Evolutionary conservation across 371 early-diverging fungal genomes (phyloP).

Genomic region (Mortierella sp.): DNA sequence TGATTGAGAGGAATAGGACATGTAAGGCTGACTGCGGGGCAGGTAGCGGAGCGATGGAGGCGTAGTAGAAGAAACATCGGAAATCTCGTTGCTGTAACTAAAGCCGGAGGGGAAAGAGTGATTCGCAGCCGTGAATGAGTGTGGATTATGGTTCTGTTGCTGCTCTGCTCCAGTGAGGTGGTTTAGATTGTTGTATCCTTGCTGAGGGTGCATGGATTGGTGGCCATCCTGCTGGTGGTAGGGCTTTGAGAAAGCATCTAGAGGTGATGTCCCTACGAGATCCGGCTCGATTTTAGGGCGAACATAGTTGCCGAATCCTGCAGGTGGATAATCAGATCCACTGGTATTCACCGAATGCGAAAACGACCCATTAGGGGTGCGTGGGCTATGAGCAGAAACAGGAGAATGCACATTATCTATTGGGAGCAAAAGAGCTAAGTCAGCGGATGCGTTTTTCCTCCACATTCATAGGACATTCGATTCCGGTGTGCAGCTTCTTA

Average conservation of each 20-base stretch:
- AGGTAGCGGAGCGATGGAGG: constrained; percentile 29
- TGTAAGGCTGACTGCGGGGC: constrained; percentile 18
- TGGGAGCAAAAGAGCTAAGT: background rate
- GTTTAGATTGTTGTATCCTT: constrained; percentile 19
- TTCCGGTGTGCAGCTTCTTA: too few relatives aligned
- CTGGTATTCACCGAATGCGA: constrained; percentile 18
- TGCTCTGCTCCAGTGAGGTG: constrained; percentile 11
- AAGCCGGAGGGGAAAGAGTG: constrained; percentile 22
- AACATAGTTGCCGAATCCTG: constrained; percentile 28
- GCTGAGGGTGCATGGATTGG: constrained; percentile 21
- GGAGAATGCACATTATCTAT: constrained; percentile 28
- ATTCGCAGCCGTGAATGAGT: constrained; percentile 20
- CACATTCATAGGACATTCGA: too few relatives aligned
- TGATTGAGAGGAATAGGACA: constrained; percentile 13
- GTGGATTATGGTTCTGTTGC: constrained; percentile 21
- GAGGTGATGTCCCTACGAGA: constrained; percentile 11
- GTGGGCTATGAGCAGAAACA: constrained; percentile 37
- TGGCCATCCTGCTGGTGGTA: constrained; percentile 22
- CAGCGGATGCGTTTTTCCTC: too few relatives aligned
- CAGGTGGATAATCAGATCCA: constrained; percentile 24
- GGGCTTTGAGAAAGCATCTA: constrained; percentile 35
- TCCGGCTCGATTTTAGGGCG: constrained; percentile 37
- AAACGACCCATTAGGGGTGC: constrained; percentile 27
- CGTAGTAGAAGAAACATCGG: constrained; percentile 16
- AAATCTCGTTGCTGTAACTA: constrained; percentile 11